These are phyloP conservation scores for apple (Malus domestica) DNA, from an alignment of 306 rosid genomes.

Conservation along the genomic window DNA sequence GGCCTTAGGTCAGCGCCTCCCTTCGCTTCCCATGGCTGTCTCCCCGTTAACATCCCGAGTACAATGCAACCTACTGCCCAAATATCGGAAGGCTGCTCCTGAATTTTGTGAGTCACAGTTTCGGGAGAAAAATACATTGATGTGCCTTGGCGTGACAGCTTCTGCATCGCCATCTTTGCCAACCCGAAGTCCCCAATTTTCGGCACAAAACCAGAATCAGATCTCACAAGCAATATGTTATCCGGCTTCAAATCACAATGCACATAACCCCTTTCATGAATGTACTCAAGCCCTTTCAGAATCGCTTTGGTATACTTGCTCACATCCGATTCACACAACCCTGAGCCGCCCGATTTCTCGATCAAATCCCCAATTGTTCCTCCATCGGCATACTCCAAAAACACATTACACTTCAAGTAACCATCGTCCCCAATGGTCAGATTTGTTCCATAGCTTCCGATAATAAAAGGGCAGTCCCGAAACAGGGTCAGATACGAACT, in stretches of 20 bases:
- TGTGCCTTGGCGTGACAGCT: neutral
- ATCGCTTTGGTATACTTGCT: neutral
- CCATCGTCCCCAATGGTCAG: neutral
- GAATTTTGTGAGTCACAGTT: neutral
- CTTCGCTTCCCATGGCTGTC: neutral
- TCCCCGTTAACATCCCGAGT: neutral
- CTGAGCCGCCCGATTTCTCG: neutral
- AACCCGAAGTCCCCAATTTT: neutral
- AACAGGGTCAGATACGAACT: neutral
- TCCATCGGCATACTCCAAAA: conserved; percentile 7
- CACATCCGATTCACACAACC: neutral
- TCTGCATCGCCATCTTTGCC: neutral
- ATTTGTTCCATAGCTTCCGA: neutral
- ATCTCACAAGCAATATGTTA: neutral
- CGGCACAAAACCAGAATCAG: neutral
- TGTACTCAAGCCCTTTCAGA: neutral
- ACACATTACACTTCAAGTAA: neutral
- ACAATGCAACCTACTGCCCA: conserved; percentile 3
- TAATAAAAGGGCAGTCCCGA: neutral
- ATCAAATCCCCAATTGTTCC: conserved; percentile 1
- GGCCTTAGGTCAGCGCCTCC: neutral
- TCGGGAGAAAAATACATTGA: neutral
- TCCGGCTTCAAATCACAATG: conserved; percentile 16
- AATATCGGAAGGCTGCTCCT: neutral
- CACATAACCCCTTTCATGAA: conserved; percentile 7